These are phyloP conservation scores for Dioszegia crocea DNA, from an alignment of 768 basidiomycete species.

Conservation along the genomic window DNA sequence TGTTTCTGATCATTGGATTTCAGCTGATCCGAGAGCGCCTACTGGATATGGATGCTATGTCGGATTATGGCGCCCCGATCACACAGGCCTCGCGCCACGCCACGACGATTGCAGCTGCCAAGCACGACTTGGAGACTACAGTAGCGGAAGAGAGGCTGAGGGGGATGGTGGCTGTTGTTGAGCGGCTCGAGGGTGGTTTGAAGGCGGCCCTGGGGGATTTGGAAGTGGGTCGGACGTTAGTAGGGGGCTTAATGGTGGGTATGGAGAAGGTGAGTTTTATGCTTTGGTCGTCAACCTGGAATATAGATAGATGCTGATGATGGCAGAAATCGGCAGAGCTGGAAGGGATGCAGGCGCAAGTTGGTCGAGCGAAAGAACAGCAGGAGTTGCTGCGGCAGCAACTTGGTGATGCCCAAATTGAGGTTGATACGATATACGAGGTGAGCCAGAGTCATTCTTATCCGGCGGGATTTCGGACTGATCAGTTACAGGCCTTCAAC, in stretches of 20 bases:
- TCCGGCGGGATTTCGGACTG: background rate
- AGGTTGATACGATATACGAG: constrained; percentile 92
- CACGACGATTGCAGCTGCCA: background rate
- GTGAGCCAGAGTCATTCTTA: constrained; percentile 51
- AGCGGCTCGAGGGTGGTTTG: constrained; percentile 30
- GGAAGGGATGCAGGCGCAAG: constrained; percentile 61
- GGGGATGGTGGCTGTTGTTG: constrained; percentile 19
- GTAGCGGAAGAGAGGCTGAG: constrained; percentile 31
- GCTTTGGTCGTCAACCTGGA: background rate
- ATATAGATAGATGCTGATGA: constrained; percentile 3
- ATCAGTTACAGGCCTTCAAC: constrained; percentile 70
- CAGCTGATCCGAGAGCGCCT: constrained; percentile 27
- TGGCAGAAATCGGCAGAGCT: constrained; percentile 62
- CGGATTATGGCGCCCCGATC: constrained; percentile 6
- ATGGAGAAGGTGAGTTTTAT: constrained; percentile 16
- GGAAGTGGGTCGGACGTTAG: constrained; percentile 19
- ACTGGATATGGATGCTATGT: constrained; percentile 22
- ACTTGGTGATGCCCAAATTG: constrained; percentile 69
- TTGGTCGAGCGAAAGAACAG: constrained; percentile 62
- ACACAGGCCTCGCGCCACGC: background rate
- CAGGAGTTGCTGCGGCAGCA: constrained; percentile 75
- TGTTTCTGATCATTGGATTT: background rate
- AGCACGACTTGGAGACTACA: constrained; percentile 24
- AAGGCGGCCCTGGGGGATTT: constrained; percentile 16
- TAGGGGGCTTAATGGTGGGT: constrained; percentile 3